Conservation (phyloP, 129 eudicot genomes). For the Solidago caesia region DNA sequence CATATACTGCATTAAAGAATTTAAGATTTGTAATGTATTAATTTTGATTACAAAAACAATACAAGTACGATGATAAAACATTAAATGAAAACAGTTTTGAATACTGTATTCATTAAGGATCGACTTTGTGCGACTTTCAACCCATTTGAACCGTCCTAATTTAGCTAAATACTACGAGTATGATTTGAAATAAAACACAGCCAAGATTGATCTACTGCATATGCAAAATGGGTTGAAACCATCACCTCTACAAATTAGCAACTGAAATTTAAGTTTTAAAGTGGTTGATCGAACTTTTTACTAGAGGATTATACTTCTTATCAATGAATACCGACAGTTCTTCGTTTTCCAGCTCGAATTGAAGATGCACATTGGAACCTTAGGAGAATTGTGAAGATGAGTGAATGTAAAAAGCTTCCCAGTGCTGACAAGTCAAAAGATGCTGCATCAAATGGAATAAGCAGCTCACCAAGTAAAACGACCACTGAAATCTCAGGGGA, state of each 20-base stretch:
- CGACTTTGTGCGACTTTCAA: too few species aligned
- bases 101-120: too few species aligned
- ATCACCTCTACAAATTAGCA: neutral
- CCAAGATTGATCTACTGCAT: too few species aligned
- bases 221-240: too few species aligned
- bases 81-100: too few species aligned
- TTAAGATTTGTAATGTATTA: too few species aligned
- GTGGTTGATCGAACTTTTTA: conserved; percentile 2
- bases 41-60: too few species aligned
- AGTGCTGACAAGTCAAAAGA: conserved; percentile 27
- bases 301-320: neutral
- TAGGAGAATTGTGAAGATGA: conserved; percentile 39
- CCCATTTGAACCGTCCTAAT: too few species aligned
- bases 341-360: conserved; percentile 59
- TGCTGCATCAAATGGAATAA: conserved; percentile 19
- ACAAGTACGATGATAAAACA: too few species aligned
- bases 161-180: too few species aligned
- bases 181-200: too few species aligned
- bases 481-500: conserved; percentile 22
- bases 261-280: neutral
- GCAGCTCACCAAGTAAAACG: conserved; percentile 23
- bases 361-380: conserved; percentile 81
- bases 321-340: neutral
- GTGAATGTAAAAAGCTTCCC: conserved; percentile 21
- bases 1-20: too few species aligned